These are phyloP conservation scores for Ceratobasidium sp. DNA, from an alignment of 1,284 basidiomycete genomes.

Conservation along the genomic window DNA sequence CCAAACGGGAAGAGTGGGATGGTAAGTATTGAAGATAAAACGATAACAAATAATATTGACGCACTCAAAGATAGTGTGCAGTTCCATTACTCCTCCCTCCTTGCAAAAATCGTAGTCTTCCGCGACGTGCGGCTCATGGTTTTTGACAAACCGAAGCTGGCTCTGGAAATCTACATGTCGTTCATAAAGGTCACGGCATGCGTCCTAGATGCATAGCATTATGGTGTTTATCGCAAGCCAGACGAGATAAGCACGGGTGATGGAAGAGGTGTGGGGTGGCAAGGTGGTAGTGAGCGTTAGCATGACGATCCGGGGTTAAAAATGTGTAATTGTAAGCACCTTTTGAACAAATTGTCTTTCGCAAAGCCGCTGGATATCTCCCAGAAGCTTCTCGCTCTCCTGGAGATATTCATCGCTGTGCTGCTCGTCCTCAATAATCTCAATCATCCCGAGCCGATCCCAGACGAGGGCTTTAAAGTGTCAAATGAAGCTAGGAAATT, in stretches of 20 bases:
- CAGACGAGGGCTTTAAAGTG: neutral
- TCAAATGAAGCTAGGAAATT: neutral
- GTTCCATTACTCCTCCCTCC: slow-evolving; percentile 39
- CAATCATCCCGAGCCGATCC: slow-evolving; percentile 25
- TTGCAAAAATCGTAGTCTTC: slow-evolving; percentile 41
- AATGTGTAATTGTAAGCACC: slow-evolving; percentile 1
- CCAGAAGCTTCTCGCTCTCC: slow-evolving; percentile 32
- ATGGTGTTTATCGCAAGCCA: neutral
- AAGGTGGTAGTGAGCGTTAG: neutral
- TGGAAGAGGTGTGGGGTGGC: neutral
- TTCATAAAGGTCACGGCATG: slow-evolving; percentile 42
- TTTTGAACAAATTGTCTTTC: slow-evolving; percentile 43
- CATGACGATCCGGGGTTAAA: neutral
- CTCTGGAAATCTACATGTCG: slow-evolving; percentile 44
- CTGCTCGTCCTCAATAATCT: slow-evolving; percentile 37
- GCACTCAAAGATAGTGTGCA: slow-evolving; percentile 36
- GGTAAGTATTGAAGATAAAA: neutral
- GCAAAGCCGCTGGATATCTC: slow-evolving; percentile 35
- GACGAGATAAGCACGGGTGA: neutral
- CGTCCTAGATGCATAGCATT: slow-evolving; percentile 13
- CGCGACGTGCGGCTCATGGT: slow-evolving; percentile 33
- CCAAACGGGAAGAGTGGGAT: too few species aligned
- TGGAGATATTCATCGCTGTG: slow-evolving; percentile 37
- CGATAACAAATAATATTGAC: neutral
- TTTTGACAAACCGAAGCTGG: slow-evolving; percentile 43